phyloP scores from a whole-genome alignment of 768 basidiomycete species.

The Strobilomyces dryophilus region DNA sequence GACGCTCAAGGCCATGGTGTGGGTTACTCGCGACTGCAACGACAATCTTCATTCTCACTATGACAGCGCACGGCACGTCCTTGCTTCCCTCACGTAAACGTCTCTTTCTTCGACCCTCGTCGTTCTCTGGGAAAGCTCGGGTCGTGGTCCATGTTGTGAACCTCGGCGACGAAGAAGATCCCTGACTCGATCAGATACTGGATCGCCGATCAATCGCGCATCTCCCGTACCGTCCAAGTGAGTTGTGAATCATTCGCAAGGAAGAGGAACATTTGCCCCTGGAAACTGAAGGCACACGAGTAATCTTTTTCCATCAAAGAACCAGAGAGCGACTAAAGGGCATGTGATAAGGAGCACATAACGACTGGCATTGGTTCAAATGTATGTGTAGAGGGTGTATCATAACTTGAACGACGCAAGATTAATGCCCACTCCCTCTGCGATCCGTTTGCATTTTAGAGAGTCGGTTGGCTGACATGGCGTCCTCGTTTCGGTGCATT shows the following conservation, averaged over 20 bases:
- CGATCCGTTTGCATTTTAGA: slow-evolving; percentile 31
- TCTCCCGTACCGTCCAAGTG: slow-evolving; percentile 58
- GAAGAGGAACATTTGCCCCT: slow-evolving; percentile 45
- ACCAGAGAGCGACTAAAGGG: slow-evolving; percentile 8
- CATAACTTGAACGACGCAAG: background rate
- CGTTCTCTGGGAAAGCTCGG: slow-evolving; percentile 69
- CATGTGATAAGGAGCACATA: background rate
- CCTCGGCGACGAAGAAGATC: slow-evolving; percentile 67
- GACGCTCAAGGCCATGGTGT: too few species aligned
- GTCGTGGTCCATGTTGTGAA: slow-evolving; percentile 59
- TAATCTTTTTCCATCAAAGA: too few species aligned
- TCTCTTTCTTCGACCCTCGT: slow-evolving; percentile 67
- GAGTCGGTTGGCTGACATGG: slow-evolving; percentile 60
- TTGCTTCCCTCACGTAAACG: too few species aligned
- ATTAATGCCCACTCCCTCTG: slow-evolving; percentile 19
- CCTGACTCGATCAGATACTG: slow-evolving; percentile 83
- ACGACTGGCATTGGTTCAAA: slow-evolving; percentile 3
- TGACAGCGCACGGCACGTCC: too few species aligned
- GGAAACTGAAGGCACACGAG: background rate
- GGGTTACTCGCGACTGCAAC: too few species aligned
- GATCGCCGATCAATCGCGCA: slow-evolving; percentile 55
- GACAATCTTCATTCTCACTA: too few species aligned
- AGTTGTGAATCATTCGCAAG: slow-evolving; percentile 63
- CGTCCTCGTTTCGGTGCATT: slow-evolving; percentile 73
- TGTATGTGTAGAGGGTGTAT: slow-evolving; percentile 15